Evolutionary conservation across 2,329 filamentous ascomycete genomes (phyloP), one percentile per base, ranked within the genome.

Genomic region (Alternaria arborescens): DNA sequence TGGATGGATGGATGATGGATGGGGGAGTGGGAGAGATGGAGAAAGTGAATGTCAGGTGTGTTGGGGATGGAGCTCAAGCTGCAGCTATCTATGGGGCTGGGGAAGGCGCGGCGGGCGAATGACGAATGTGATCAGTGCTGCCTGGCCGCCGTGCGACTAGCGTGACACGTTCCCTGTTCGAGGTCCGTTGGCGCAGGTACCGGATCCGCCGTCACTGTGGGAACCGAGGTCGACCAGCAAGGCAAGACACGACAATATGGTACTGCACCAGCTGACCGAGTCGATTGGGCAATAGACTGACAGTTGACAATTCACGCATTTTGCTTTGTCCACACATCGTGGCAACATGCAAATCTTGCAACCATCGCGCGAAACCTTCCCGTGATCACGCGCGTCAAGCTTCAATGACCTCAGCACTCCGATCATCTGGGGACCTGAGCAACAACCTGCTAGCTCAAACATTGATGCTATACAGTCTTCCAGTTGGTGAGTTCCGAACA

Each of bases 41-140:
- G 38, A n/a, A 10, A 50, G 52, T 48, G 52, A 38, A 32, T 47
- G 50, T 43, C 26, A 24, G 53, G 50, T 52, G 50, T 52, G 36
- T 30, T 52, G 50, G 44, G 18, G 47, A 52, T 6, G 66, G 62
- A 65, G 58, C 62, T 59, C 47, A 58, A 64, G 59, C 46, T 52
- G 65, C 44, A 58, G 61, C 55, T 58, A 60, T 56, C 58, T 57
- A 60, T 65, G 62, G 57, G 38, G 59, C 53, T 43, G 53, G 60
- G 52, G 60, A 52, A 52, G 40, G 54, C 59, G 55, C 55, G 59
- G 55, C 46, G 46, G 14, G 38, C 34, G 57, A 55, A 60, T 60
- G 60, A 60, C 60, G 60, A 46, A 58, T 55, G 58, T 46, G 44
- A 50, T 28, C 32, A 50, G 46, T 50, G 46, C 58, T 43, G 56